phyloP scores from a whole-genome alignment of 2,329 filamentous ascomycete species.

The Hypoxylon sp. region DNA sequence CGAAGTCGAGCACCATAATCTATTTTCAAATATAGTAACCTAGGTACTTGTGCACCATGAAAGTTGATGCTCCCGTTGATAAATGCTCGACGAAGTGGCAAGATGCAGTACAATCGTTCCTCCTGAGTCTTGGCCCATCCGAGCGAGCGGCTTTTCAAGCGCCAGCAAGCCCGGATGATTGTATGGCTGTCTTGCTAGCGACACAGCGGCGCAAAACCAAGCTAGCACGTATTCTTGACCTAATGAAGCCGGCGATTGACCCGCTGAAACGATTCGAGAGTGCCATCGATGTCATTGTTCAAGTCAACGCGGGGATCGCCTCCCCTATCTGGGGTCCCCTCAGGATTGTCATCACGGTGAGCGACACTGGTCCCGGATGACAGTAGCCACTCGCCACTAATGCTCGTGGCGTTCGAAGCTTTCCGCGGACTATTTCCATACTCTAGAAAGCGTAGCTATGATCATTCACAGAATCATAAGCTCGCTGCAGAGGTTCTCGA shows the following conservation, averaged over 20 bases:
- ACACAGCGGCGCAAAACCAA: slow-evolving; percentile 40
- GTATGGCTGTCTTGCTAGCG: slow-evolving; percentile 32
- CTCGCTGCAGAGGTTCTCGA: slow-evolving; percentile 41
- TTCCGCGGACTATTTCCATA: slow-evolving; percentile 39
- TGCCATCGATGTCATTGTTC: slow-evolving; percentile 42
- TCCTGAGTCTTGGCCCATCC: slow-evolving; percentile 27
- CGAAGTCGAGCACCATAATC: background rate
- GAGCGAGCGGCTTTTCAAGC: slow-evolving; percentile 31
- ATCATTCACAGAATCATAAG: slow-evolving; percentile 43
- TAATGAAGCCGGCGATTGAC: slow-evolving; percentile 38
- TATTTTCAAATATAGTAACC: background rate
- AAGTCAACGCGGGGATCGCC: slow-evolving; percentile 41
- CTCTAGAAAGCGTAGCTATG: slow-evolving; percentile 42
- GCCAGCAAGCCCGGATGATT: slow-evolving; percentile 39
- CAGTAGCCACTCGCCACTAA: slow-evolving; percentile 9
- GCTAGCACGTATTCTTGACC: slow-evolving; percentile 32
- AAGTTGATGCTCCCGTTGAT: background rate
- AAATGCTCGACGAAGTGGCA: slow-evolving; percentile 32
- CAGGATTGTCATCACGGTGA: slow-evolving; percentile 37
- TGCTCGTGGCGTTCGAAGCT: slow-evolving; percentile 18
- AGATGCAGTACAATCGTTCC: slow-evolving; percentile 33
- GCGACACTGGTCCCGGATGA: slow-evolving; percentile 11
- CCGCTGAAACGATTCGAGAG: slow-evolving; percentile 36
- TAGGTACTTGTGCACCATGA: slow-evolving; percentile 3
- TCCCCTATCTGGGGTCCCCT: slow-evolving; percentile 44